A percentile compares a stretch with the other conserved stretches of the same genome.
These are phyloP conservation scores for Mycosphaerelloides madeirae DNA, from an alignment of 2,329 filamentous ascomycete species.

Conservation along the genomic window DNA sequence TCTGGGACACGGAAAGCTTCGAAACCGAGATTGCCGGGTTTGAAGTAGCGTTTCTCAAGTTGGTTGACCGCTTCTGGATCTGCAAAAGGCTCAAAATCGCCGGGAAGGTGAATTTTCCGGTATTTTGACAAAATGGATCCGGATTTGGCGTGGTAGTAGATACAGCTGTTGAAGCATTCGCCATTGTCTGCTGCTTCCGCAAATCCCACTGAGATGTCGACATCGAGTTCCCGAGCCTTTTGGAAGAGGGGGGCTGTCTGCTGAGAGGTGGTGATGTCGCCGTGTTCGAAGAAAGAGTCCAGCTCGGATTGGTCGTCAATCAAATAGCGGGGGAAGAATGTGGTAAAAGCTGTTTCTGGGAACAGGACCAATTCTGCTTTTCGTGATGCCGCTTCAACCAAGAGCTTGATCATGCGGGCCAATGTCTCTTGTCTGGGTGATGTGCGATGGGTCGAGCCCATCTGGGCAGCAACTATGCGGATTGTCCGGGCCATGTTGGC, in stretches of 20 bases:
- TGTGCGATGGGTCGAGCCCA: conserved; percentile 44
- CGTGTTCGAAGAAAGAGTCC: conserved; percentile 47
- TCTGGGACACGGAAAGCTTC: conserved; percentile 48
- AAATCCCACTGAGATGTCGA: conserved; percentile 51
- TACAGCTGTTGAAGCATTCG: conserved; percentile 45
- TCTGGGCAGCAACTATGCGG: conserved; percentile 49
- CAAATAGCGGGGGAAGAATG: conserved; percentile 51
- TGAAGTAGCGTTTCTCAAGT: conserved; percentile 54
- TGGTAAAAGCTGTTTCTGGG: conserved; percentile 51
- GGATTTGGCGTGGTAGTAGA: conserved; percentile 48
- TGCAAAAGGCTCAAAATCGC: conserved; percentile 46
- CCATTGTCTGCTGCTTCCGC: conserved; percentile 44
- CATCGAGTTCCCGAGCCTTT: conserved; percentile 40
- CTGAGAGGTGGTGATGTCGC: conserved; percentile 37
- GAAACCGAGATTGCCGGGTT: conserved; percentile 49
- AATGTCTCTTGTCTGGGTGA: conserved; percentile 40
- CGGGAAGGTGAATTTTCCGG: conserved; percentile 52
- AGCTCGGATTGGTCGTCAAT: conserved; percentile 43
- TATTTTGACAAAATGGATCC: conserved; percentile 47
- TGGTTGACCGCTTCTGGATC: conserved; percentile 45
- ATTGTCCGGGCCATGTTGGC: conserved; percentile 36
- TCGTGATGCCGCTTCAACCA: conserved; percentile 41
- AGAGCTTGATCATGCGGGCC: conserved; percentile 46
- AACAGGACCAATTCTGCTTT: conserved; percentile 48
- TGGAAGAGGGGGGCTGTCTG: conserved; percentile 47